Evolutionary conservation across 108 stramenopile genomes (phyloP).

Genomic region (Cyclotella sp.): DNA sequence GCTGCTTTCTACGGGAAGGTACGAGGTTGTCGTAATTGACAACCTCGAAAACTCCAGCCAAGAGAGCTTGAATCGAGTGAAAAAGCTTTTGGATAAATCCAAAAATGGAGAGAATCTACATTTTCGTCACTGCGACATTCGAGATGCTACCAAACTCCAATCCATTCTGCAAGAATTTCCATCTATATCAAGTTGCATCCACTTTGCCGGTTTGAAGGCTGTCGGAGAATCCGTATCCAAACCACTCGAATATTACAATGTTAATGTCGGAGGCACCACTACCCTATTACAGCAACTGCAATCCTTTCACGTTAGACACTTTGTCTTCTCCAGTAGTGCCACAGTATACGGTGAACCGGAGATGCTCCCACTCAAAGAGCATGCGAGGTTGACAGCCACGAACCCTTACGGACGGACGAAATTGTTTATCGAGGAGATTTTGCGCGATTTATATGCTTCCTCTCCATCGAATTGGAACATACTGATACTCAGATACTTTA

Average conservation of each 20-base stretch:
- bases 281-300: constrained; percentile 70
- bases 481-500: constrained; percentile 97
- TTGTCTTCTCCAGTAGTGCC: constrained; percentile 97
- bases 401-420: constrained; percentile 99
- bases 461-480: constrained; percentile 68
- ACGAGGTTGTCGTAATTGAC: constrained; percentile 92
- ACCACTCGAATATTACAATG: constrained; percentile 96
- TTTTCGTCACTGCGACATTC: constrained; percentile 85
- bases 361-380: constrained; percentile 87
- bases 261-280: constrained; percentile 95
- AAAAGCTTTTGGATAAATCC: constrained; percentile 60
- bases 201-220: constrained; percentile 99
- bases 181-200: constrained; percentile 91
- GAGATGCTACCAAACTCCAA: constrained; percentile 57
- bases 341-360: constrained; percentile 99
- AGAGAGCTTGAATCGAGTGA: constrained; percentile 90
- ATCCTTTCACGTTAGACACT: constrained; percentile 54
- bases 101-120: constrained; percentile 52
- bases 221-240: constrained; percentile 91
- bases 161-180: constrained; percentile 81
- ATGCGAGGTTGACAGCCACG: constrained; percentile 79
- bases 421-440: constrained; percentile 97
- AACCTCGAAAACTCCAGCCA: constrained; percentile 92
- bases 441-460: constrained; percentile 88
- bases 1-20: constrained; percentile 79